Base-by-base conservation (phyloP, 2,329 filamentous ascomycete genomes). In the Pseudogymnoascus sp. region DNA sequence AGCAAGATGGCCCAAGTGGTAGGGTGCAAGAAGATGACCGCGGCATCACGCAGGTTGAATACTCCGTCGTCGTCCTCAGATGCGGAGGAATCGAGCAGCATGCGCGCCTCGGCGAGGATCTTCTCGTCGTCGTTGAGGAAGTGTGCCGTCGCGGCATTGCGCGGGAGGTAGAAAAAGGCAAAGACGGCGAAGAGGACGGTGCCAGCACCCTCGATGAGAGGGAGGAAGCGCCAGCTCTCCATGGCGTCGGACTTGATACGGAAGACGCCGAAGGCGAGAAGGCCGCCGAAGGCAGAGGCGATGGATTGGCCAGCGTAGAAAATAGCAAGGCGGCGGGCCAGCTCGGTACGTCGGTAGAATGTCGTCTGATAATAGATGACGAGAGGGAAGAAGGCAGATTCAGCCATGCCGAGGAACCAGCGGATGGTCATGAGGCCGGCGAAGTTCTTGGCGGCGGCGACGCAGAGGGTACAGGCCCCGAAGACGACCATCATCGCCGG, bases 231-330 rank as follows among this genome's bases (percentile, higher is more conserved):
- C 75, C 83, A 82, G 35, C 74, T 74, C 0, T 79, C 76, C 9
- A 85, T 67, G 15, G 73, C 72, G 0, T 76, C 77, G 45, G 74
- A 71, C 37, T 79, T 66, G 67, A 85, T 83, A 27, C 84, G 82
- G 71, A 87, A 88, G 5, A 71, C 69, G 2, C 67, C 72, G 36
- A 67, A 67, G 3, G 69, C 69, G 7, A 72, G 62, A 7, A 72
- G 67, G 25, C 72, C 71, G 0, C 80, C 80, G 67, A 87, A 88
- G 2, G 85, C 86, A 62, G 83, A 85, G 21, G 89, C 88, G 63
- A 92, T 88, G 69, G 87, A 89, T 25, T 82, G 86, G 0, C 88
- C 88, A 0, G 88, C 89, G 67, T 92, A 92, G 75, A 91, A 91
- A 63, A 90, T 76, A 36, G 87, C 87, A 1, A 90, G 77, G 2